Evolutionary conservation across 2,329 filamentous ascomycete genomes (phyloP).

Genomic region (Monosporascus sp.): DNA sequence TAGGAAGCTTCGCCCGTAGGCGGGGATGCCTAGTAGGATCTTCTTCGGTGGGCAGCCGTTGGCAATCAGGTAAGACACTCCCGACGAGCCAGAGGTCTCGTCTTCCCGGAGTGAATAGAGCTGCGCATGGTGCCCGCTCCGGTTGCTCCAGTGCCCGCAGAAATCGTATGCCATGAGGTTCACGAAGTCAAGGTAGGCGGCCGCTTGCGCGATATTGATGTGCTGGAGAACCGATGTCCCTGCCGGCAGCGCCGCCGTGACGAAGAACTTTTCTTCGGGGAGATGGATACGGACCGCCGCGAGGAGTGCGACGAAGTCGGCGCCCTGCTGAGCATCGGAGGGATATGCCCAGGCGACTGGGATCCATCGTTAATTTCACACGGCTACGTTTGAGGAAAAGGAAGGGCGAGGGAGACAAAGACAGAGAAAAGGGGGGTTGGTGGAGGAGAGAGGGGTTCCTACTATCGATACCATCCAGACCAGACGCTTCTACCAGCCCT

Average conservation of each 20-base stretch:
- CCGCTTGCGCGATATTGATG: slow-evolving; percentile 60
- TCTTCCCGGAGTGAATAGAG: slow-evolving; percentile 59
- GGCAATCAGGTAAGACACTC: slow-evolving; percentile 59
- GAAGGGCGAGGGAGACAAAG: no score
- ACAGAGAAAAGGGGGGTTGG: neutral
- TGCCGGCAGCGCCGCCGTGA: slow-evolving; percentile 70
- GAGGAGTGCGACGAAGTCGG: slow-evolving; percentile 66
- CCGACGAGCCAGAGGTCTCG: slow-evolving; percentile 61
- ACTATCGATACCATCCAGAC: slow-evolving; percentile 75
- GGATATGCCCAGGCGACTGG: slow-evolving; percentile 81
- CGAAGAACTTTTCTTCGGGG: slow-evolving; percentile 62
- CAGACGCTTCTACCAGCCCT: slow-evolving; percentile 64
- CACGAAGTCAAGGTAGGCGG: slow-evolving; percentile 66
- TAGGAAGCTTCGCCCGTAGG: slow-evolving; percentile 71
- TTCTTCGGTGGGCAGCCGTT: slow-evolving; percentile 66
- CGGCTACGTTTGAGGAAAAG: no score
- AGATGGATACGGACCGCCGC: slow-evolving; percentile 61
- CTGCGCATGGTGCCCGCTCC: slow-evolving; percentile 71
- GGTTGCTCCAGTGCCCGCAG: slow-evolving; percentile 63
- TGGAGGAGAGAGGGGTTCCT: slow-evolving; percentile 22
- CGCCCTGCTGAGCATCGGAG: slow-evolving; percentile 58
- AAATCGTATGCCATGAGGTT: slow-evolving; percentile 83
- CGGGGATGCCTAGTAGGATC: slow-evolving; percentile 70
- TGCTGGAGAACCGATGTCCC: slow-evolving; percentile 60
- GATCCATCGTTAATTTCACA: slow-evolving; percentile 5